A percentile compares a stretch with the other conserved stretches of the same genome.
These are phyloP conservation scores for Pisolithus albus DNA, from an alignment of 768 basidiomycete species.

Conservation along the genomic window DNA sequence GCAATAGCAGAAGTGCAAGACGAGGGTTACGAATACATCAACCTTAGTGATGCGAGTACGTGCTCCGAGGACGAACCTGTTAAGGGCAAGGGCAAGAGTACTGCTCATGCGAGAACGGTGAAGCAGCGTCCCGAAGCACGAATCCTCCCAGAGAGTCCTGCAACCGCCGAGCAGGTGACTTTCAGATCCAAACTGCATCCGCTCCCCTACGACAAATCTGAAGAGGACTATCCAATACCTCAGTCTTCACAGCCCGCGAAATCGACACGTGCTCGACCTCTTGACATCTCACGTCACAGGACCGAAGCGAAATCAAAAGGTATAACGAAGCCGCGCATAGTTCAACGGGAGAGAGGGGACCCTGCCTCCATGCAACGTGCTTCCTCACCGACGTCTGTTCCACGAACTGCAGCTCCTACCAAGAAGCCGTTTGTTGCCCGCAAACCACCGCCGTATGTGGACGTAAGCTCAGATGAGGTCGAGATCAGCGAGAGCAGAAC, in stretches of 20 bases:
- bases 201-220: conserved; percentile 5
- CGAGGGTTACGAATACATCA: conserved; percentile 20
- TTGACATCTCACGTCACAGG: conserved; percentile 20
- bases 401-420: neutral
- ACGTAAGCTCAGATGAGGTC: conserved; percentile 19
- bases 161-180: neutral
- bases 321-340: neutral
- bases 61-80: conserved; percentile 8
- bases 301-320: conserved; percentile 3
- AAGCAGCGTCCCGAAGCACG: neutral
- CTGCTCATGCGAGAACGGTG: conserved; percentile 4
- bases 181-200: neutral
- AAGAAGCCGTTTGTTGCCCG: neutral
- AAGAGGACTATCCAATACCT: conserved; percentile 1
- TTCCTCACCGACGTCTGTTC: no score
- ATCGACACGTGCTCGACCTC: conserved; percentile 18
- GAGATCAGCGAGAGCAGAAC: neutral
- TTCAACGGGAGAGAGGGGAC: conserved; percentile 10
- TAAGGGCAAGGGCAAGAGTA: neutral
- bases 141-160: neutral
- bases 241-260: neutral
- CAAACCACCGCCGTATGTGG: conserved; percentile 14
- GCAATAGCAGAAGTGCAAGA: conserved; percentile 20
- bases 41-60: conserved; percentile 19
- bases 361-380: neutral